Evolutionary conservation across 331 rosid species (phyloP).

Genomic region (Malus hybrid): DNA sequence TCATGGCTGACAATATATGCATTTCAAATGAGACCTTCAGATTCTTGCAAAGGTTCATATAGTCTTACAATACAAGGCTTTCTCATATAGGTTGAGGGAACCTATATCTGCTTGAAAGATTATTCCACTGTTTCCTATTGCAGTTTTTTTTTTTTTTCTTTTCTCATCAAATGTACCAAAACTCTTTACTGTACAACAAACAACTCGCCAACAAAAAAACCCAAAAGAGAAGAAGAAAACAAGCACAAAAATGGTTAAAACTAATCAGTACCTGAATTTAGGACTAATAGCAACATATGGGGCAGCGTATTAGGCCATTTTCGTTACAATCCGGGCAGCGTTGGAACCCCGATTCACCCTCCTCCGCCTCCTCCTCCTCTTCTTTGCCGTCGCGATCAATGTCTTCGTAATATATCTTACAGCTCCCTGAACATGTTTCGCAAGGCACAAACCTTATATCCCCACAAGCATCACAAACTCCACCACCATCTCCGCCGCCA

Average conservation of each 20-base stretch:
- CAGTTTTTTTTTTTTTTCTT: slow-evolving; percentile 12
- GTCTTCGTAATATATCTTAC: slow-evolving; percentile 70
- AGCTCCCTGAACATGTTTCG: slow-evolving; percentile 85
- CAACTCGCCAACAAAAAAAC: slow-evolving; percentile 24
- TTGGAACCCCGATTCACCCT: slow-evolving; percentile 56
- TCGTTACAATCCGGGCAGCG: slow-evolving; percentile 86
- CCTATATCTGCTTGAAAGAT: slow-evolving; percentile 5
- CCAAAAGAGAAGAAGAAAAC: slow-evolving; percentile 1
- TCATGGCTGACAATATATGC: background rate
- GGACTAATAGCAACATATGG: slow-evolving; percentile 53
- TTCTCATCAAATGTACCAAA: slow-evolving; percentile 13
- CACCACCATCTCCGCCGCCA: slow-evolving; percentile 16
- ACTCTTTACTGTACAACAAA: slow-evolving; percentile 44
- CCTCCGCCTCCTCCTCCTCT: slow-evolving; percentile 19
- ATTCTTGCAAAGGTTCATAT: slow-evolving; percentile 1
- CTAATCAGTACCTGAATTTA: slow-evolving; percentile 19
- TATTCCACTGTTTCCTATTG: slow-evolving; percentile 25
- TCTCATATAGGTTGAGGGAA: slow-evolving; percentile 13
- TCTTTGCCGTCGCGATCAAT: slow-evolving; percentile 27
- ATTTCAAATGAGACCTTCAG: background rate
- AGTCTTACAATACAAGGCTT: slow-evolving; percentile 17
- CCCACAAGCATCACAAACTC: slow-evolving; percentile 74
- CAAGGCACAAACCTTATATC: slow-evolving; percentile 94
- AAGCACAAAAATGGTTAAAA: slow-evolving; percentile 24
- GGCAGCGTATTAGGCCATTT: slow-evolving; percentile 80